Base-by-base conservation (phyloP, 2,329 filamentous ascomycete genomes). In the Rhynchosporium agropyri region DNA sequence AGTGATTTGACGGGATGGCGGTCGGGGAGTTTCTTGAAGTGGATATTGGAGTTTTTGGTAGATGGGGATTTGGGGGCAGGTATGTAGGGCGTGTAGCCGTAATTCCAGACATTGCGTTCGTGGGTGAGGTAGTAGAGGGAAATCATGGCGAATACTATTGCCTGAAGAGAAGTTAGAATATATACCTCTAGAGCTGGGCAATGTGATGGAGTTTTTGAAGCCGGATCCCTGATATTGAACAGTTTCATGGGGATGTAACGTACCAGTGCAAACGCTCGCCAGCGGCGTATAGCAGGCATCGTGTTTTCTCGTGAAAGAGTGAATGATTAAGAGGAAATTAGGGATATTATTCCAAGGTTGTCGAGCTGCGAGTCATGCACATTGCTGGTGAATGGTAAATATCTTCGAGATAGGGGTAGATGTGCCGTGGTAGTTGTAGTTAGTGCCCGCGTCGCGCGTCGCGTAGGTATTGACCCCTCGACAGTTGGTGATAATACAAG, bases 31-130 rank as follows among this genome's bases (percentile, higher is more conserved):
- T 73, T 74, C 28, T 50, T 64, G 69, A 69, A 74, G 64, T 79
- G 79, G 61, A 87, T 85, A 54, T 87, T 77, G n/a, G 83, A 80
- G 62, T 82, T 79, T 0, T 85, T 84, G 72, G 56, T 13, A 4
- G 60, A 36, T 36, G 33, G 2, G 40, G 62, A 66, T 9, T 63
- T 36, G 12, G 48, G 36, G 1, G 56, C 36, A 43, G 66, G 63
- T 29, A 65, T 61, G 61, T 70, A 70, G 43, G 55, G 45, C 7
- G 62, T 58, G 42, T 66, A 69, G 48, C 64, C 61, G 56, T 65
- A 66, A 28, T 67, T 68, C 68, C 65, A 72, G 28, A 62, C 62
- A 36, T 64, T 65, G 45, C 62, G 65, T 26, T 65, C 20, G 12
- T 67, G 64, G 28, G 63, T 65, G 15, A 71, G 64, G 56, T 72